Evolutionary conservation across 83 land plant species (phyloP).

Genomic region (Diphasiastrum complanatum): DNA sequence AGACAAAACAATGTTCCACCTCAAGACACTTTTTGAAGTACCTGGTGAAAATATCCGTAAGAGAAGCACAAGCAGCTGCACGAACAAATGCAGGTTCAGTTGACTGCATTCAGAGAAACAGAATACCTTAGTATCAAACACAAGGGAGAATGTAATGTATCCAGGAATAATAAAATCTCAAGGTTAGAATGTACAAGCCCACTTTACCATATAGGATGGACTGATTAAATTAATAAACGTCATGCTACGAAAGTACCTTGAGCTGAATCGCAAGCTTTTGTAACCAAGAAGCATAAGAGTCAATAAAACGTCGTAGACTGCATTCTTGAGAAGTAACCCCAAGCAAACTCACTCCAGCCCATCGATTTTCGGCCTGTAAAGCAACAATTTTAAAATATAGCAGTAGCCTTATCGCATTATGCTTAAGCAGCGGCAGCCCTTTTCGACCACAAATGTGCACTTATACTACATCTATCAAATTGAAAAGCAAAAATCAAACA

Average conservation of each 20-base stretch:
- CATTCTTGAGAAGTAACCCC: conserved; percentile 52
- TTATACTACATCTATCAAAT: no score
- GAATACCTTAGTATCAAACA: not conserved
- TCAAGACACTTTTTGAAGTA: conserved; percentile 8
- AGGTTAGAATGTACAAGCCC: not conserved
- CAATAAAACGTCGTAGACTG: conserved; percentile 39
- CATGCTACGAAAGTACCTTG: conserved; percentile 31
- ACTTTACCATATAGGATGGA: not conserved
- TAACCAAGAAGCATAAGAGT: conserved; percentile 39
- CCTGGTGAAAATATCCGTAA: conserved; percentile 74
- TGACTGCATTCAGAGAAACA: conserved; percentile 34
- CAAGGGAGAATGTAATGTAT: not conserved
- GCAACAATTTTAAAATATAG: not conserved
- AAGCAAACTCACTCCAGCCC: conserved; percentile 45
- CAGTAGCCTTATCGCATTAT: not conserved
- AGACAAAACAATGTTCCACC: not conserved
- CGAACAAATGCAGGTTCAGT: conserved; percentile 55
- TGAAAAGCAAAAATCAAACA: no score
- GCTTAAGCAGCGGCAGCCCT: not conserved
- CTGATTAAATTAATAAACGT: no score
- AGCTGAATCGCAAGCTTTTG: conserved; percentile 37
- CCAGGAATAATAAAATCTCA: not conserved
- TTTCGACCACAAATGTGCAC: no score
- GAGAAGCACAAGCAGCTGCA: conserved; percentile 64
- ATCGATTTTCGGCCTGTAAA: conserved; percentile 43